Base-by-base conservation (phyloP, 306 rosid genomes). In the Cucurbita moschata region DNA sequence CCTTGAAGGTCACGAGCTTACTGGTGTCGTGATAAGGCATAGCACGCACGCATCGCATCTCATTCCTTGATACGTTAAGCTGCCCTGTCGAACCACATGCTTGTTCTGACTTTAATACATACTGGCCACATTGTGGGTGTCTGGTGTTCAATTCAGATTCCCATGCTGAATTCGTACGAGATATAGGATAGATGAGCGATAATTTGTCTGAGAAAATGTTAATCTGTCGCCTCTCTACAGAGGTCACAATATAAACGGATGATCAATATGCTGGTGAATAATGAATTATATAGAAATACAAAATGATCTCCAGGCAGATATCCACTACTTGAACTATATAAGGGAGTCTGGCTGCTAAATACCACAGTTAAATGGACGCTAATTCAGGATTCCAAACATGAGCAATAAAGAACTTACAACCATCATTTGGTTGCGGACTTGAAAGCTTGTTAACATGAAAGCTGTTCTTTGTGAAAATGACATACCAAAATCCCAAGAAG, bases 401-500 rank as follows among this genome's bases (percentile, higher is more conserved):
- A 30, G 35, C 35, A 30, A 30, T 30, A 35, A 23, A 12, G 18
- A 60, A 60, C 14, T 30, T 3, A 60, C 3, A 13, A 38, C 23
- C 47, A 38, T 39, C 69, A 5, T 39, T 16, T 3, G 11, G 21
- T 39, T 15, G 46, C 68, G 16, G 8, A 62, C 12, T 62, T 39
- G 49, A 1, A 37, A 10, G 18, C 3, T 37, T 37, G 46, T 61
- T 38, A 35, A 63, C 13, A 72, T 37, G 18, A 52, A 16, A 37
- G 13, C 8, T 46, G 26, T 47, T 37, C 18, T 11, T 43, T 7
- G 18, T 55, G 30, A 49, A 54, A 55, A 72, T 59, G 71, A 50
- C 68, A 58, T 83, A 87, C 93, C 89, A 71, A 82, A 90, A 19
- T 81, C 75, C 21, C 83, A 77, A n/a, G 95, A 90, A 78, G 87